Percentiles rank a stretch among this genome's conserved stretches.
Conservation (phyloP, 305 asterid species). For the Fraxinus paxiana region DNA sequence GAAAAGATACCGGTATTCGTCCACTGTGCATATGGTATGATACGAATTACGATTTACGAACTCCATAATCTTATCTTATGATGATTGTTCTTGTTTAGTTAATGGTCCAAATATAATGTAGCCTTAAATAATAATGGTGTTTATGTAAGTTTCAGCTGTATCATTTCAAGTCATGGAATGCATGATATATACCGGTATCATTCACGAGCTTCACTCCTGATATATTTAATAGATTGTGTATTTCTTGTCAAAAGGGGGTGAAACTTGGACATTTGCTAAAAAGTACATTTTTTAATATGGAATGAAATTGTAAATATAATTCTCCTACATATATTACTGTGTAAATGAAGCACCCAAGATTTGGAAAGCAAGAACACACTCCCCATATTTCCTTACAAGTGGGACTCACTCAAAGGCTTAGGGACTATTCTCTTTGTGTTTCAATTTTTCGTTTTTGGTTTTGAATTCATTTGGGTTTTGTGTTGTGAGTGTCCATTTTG, state of each 20-base stretch:
- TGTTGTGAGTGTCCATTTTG: too few species aligned
- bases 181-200: background rate
- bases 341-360: background rate
- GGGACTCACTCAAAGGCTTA: background rate
- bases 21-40: slow-evolving; percentile 89
- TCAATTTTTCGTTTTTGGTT: too few species aligned
- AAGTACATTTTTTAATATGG: background rate
- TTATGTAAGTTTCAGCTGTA: background rate
- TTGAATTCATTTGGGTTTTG: too few species aligned
- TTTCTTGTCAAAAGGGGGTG: background rate
- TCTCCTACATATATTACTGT: background rate
- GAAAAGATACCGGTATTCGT: slow-evolving; percentile 60
- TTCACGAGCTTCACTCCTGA: background rate
- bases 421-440: too few species aligned
- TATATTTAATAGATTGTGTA: background rate
- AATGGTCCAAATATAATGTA: background rate
- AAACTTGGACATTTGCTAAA: background rate
- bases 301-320: background rate
- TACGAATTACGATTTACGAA: background rate
- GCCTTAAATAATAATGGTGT: background rate
- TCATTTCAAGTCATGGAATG: background rate
- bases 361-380: background rate
- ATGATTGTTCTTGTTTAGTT: background rate
- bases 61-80: too few species aligned
- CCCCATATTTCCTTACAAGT: background rate